Percentiles rank a stretch among this genome's conserved stretches.
phyloP scores from a whole-genome alignment of 371 early-diverging fungal genomes.

The Funneliformis caledonium region DNA sequence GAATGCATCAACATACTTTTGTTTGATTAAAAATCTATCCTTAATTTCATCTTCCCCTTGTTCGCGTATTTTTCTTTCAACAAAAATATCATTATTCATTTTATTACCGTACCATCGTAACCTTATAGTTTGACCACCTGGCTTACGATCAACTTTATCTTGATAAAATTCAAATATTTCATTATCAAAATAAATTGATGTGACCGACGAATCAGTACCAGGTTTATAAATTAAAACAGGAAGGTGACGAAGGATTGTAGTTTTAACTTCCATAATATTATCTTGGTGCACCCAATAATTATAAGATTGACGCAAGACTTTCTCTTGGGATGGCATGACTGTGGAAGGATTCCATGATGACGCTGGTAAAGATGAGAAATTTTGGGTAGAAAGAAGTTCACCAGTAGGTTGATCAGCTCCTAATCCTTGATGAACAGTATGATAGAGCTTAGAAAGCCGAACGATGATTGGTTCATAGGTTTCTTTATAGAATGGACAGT shows the following conservation, averaged over 20 bases:
- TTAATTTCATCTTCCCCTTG: slow-evolving; percentile 98
- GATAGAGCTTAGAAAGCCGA: slow-evolving; percentile 89
- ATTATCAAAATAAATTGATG: slow-evolving; percentile 98
- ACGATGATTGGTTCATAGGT: slow-evolving; percentile 91
- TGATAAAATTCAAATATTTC: slow-evolving; percentile 91
- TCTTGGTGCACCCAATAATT: slow-evolving; percentile 99
- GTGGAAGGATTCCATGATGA: not conserved
- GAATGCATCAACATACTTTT: slow-evolving; percentile 91
- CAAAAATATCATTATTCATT: slow-evolving; percentile 88
- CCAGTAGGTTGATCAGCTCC: slow-evolving; percentile 44
- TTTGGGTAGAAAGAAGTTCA: slow-evolving; percentile 37
- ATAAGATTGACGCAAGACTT: slow-evolving; percentile 87
- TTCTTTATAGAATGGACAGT: slow-evolving; percentile 89
- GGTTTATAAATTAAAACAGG: slow-evolving; percentile 95
- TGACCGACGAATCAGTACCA: slow-evolving; percentile 89
- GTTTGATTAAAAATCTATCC: slow-evolving; percentile 95
- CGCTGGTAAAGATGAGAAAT: not conserved
- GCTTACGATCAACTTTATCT: slow-evolving; percentile 92
- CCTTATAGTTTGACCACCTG: slow-evolving; percentile 93
- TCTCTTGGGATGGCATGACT: slow-evolving; percentile 45
- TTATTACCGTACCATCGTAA: slow-evolving; percentile 98
- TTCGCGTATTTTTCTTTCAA: slow-evolving; percentile 98
- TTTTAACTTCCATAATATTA: slow-evolving; percentile 96
- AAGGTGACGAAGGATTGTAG: slow-evolving; percentile 91
- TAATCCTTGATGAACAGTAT: slow-evolving; percentile 83